A percentile compares a stretch with the other conserved stretches of the same genome.
Evolutionary conservation across 1,284 basidiomycete genomes (phyloP).

Genomic region (Malassezia nana): DNA sequence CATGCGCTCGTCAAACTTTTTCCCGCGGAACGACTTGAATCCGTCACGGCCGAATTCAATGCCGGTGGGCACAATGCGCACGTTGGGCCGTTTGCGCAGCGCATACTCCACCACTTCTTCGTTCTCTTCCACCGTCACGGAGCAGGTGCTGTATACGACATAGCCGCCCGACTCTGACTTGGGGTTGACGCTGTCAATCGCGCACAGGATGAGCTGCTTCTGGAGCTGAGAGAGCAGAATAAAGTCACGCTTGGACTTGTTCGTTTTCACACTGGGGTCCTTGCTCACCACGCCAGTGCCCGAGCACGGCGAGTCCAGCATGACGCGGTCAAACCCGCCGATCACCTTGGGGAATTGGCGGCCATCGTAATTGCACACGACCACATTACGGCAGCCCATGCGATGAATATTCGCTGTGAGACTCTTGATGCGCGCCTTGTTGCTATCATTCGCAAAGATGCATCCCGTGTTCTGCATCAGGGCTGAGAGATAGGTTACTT

Average conservation of each 20-base stretch:
- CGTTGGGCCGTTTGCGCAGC: conserved; percentile 89
- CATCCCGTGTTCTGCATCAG: conserved; percentile 94
- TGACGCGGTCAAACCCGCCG: conserved; percentile 91
- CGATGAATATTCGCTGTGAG: conserved; percentile 92
- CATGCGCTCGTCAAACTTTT: conserved; percentile 70
- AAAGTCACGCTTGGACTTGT: conserved; percentile 95
- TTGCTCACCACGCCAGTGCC: conserved; percentile 98
- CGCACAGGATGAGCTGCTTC: conserved; percentile 95
- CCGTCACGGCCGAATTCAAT: conserved; percentile 87
- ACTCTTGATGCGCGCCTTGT: conserved; percentile 89
- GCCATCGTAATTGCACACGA: conserved; percentile 94
- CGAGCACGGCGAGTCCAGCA: conserved; percentile 93
- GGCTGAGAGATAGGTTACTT: conserved; percentile 61
- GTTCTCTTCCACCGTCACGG: conserved; percentile 95
- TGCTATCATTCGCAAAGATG: conserved; percentile 96
- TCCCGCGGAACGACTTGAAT: conserved; percentile 79
- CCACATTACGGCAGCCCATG: conserved; percentile 94
- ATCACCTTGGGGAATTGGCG: conserved; percentile 99
- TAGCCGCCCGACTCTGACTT: conserved; percentile 84
- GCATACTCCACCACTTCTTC: conserved; percentile 97
- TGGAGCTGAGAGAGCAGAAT: conserved; percentile 81
- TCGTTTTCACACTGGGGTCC: conserved; percentile 91
- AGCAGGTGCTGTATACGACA: conserved; percentile 96
- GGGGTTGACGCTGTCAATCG: conserved; percentile 87
- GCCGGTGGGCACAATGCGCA: conserved; percentile 83